Conservation (phyloP, 495 filamentous ascomycete genomes). For the Lophiotrema nucula region DNA sequence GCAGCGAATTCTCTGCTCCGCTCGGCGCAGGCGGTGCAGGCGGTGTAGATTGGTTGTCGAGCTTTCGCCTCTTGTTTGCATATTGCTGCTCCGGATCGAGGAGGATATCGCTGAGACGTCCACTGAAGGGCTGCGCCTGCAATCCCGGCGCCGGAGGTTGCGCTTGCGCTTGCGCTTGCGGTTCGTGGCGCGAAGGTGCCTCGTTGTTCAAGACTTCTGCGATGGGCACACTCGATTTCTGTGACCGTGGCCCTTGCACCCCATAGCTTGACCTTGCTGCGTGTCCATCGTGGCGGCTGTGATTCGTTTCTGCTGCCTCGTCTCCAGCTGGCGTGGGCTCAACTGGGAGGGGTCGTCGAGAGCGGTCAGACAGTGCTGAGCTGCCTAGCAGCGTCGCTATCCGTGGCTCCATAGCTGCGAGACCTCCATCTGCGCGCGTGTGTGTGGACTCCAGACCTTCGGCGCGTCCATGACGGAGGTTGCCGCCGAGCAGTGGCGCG, state of each 20-base stretch:
- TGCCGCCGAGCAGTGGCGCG: too few species aligned
- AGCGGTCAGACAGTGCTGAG: background rate
- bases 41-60: slow-evolving; percentile 2
- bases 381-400: slow-evolving; percentile 26
- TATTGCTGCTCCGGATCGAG: slow-evolving; percentile 14
- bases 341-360: background rate
- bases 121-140: slow-evolving; percentile 12
- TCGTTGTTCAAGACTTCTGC: slow-evolving; percentile 35
- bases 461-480: too few species aligned
- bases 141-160: background rate
- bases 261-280: background rate
- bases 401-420: slow-evolving; percentile 29
- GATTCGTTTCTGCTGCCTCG: background rate
- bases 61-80: slow-evolving; percentile 19
- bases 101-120: slow-evolving; percentile 22
- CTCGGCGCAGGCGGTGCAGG: background rate
- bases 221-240: slow-evolving; percentile 28
- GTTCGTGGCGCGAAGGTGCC: background rate
- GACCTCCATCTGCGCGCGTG: too few species aligned
- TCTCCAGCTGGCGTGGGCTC: background rate
- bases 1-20: slow-evolving; percentile 1
- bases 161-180: too few species aligned
- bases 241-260: too few species aligned
- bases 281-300: background rate
- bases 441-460: too few species aligned